phyloP scores from a whole-genome alignment of 108 stramenopile species.

The Nannochloropsis salina region DNA sequence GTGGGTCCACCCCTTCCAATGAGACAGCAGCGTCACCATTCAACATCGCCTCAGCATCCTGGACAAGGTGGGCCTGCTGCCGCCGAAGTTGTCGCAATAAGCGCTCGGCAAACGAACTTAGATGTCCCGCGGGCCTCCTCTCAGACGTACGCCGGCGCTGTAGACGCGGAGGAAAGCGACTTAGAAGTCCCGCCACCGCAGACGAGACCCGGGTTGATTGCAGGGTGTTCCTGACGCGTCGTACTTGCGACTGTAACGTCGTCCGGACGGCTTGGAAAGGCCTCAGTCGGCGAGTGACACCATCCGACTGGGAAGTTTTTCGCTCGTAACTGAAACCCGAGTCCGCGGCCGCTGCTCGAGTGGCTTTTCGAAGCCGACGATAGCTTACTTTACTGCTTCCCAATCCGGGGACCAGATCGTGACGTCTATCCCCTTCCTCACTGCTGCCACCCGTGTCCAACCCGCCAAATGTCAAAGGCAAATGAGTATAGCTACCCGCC shows the following conservation, averaged over 20 bases:
- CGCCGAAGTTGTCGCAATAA: not conserved
- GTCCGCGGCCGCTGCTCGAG: not conserved
- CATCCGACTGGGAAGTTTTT: not conserved
- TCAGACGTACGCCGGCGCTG: not conserved
- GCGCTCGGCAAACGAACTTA: not conserved
- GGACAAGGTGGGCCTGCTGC: not conserved
- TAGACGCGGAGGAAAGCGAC: not conserved
- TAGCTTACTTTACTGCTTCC: not conserved
- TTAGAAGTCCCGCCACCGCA: not conserved
- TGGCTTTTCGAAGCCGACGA: slow-evolving; percentile 19
- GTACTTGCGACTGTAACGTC: not conserved
- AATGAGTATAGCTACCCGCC: not conserved
- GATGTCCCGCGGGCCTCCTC: not conserved
- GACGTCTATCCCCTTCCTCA: not conserved
- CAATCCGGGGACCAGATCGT: not conserved
- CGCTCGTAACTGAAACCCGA: not conserved
- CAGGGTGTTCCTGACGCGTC: not conserved
- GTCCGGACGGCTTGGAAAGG: not conserved
- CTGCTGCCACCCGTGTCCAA: not conserved
- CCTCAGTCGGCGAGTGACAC: not conserved
- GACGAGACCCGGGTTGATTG: not conserved
- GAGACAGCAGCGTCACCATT: not conserved
- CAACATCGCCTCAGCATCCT: not conserved
- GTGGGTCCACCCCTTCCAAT: not conserved
- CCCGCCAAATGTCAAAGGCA: not conserved